Conservation (phyloP, 1,139 yeast species). For the Debaryomyces singareniensis region DNA sequence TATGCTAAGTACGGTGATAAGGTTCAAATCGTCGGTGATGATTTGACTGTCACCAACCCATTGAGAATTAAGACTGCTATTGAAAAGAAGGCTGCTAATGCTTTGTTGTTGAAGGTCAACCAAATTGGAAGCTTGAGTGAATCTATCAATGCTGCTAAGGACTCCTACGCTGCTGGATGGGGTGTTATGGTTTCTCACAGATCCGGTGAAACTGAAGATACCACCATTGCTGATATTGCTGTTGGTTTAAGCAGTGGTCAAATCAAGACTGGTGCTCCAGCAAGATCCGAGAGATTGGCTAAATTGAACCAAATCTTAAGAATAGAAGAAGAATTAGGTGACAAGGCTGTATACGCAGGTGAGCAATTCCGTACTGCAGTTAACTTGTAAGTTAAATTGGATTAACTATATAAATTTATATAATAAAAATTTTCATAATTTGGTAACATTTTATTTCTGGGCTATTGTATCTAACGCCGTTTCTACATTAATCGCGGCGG, state of each 20-base stretch:
- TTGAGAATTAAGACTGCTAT: slow-evolving; percentile 80
- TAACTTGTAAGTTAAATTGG: slow-evolving; percentile 21
- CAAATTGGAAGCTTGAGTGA: slow-evolving; percentile 83
- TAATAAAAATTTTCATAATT: neutral
- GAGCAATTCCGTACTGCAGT: slow-evolving; percentile 54
- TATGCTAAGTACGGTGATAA: slow-evolving; percentile 53
- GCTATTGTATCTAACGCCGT: slow-evolving; percentile 21
- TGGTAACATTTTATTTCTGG: neutral
- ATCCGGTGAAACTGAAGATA: slow-evolving; percentile 96
- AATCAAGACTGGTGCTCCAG: slow-evolving; percentile 97
- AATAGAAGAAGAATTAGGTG: slow-evolving; percentile 91
- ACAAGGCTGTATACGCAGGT: slow-evolving; percentile 87
- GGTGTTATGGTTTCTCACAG: slow-evolving; percentile 94
- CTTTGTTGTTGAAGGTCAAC: slow-evolving; percentile 86
- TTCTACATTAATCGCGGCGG: slow-evolving; percentile 42
- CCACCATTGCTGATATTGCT: slow-evolving; percentile 86
- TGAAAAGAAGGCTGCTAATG: slow-evolving; percentile 83
- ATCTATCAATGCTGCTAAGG: slow-evolving; percentile 83
- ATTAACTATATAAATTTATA: neutral
- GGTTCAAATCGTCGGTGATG: slow-evolving; percentile 86
- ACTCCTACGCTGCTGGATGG: slow-evolving; percentile 80
- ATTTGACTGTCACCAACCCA: slow-evolving; percentile 93
- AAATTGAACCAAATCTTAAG: slow-evolving; percentile 89
- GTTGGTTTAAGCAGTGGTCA: slow-evolving; percentile 94
- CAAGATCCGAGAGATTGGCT: slow-evolving; percentile 95